Evolutionary conservation across 352 stramenopile genomes (phyloP).

Genomic region (Globisporangium spiculum): DNA sequence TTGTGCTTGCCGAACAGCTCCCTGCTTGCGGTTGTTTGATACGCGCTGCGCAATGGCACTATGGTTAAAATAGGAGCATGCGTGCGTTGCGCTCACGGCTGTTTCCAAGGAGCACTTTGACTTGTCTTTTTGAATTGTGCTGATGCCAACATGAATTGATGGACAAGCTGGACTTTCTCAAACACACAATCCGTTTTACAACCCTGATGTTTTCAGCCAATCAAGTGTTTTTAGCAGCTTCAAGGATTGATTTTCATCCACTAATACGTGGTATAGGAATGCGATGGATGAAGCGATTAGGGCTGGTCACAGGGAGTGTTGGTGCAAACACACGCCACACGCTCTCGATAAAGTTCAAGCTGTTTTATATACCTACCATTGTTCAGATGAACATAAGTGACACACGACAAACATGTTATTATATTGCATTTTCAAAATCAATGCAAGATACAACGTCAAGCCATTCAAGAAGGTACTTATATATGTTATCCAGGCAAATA

Average conservation of each 20-base stretch:
- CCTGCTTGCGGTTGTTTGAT: too few relatives aligned
- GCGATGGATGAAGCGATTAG: background rate
- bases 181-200: background rate
- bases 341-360: background rate
- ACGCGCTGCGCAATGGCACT: too few relatives aligned
- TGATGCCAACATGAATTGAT: too few relatives aligned
- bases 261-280: slow-evolving; percentile 1
- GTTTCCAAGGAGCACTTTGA: too few relatives aligned
- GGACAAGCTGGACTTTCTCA: too few relatives aligned
- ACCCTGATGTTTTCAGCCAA: background rate
- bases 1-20: too few relatives aligned
- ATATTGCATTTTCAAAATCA: background rate
- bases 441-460: background rate
- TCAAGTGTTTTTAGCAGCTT: background rate
- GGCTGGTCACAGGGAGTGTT: background rate
- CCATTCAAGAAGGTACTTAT: background rate
- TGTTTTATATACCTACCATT: background rate
- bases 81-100: too few relatives aligned
- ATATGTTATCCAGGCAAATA: too few relatives aligned
- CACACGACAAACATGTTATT: background rate
- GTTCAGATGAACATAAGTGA: background rate
- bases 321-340: background rate
- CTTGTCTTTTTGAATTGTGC: too few relatives aligned
- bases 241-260: background rate
- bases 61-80: too few relatives aligned